Evolutionary conservation across 225 moss, liverwort and hornwort genomes (phyloP).

Genomic region (Marchantia polymorpha): DNA sequence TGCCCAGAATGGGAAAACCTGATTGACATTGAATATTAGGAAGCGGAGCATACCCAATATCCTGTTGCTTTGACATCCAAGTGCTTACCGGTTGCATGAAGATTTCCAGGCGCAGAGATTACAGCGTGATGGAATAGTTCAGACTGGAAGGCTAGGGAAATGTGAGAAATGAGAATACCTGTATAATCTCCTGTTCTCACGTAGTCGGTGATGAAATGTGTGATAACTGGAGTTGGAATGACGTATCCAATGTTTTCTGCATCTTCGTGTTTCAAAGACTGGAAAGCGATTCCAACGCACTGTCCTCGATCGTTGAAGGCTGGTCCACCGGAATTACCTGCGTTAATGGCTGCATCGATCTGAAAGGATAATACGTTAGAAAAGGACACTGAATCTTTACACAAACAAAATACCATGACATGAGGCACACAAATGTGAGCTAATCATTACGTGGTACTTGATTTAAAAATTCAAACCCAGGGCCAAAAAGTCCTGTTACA

Average conservation of each 20-base stretch:
- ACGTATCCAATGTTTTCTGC: conserved; percentile 99
- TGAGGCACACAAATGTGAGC: neutral
- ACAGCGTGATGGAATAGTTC: neutral
- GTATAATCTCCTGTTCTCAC: conserved; percentile 90
- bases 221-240: conserved; percentile 95
- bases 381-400: neutral
- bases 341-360: conserved; percentile 99
- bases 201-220: conserved; percentile 91
- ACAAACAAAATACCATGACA: neutral
- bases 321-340: conserved; percentile 97
- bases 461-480: neutral
- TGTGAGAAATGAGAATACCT: conserved; percentile 42
- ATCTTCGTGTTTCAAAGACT: conserved; percentile 97
- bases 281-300: conserved; percentile 98
- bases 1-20: conserved; percentile 97
- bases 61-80: neutral
- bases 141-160: neutral
- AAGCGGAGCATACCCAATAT: neutral
- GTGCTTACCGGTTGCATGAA: neutral
- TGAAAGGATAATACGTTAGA: conserved; percentile 33
- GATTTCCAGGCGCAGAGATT: neutral
- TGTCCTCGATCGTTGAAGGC: conserved; percentile 97
- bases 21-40: neutral
- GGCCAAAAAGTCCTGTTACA: neutral
- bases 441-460: neutral